phyloP scores from a whole-genome alignment of 176 grass and related monocot genomes.

The Thalia dealbata region DNA sequence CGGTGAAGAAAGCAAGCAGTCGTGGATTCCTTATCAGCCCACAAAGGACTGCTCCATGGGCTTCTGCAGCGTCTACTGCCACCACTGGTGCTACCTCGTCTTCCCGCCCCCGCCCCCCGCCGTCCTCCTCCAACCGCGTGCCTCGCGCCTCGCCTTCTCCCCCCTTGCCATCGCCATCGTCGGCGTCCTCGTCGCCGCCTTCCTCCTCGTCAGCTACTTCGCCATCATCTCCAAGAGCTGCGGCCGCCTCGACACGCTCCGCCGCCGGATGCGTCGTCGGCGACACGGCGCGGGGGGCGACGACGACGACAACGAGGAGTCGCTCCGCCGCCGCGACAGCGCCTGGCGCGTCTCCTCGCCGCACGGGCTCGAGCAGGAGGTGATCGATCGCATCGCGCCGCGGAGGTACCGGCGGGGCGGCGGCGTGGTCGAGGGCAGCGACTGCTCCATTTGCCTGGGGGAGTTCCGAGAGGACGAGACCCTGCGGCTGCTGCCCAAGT shows the following conservation, averaged over 20 bases:
- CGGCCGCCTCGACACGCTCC: neutral
- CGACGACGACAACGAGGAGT: neutral
- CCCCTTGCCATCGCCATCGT: conserved; percentile 7
- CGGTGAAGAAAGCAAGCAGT: neutral
- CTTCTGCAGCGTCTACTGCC: conserved; percentile 9
- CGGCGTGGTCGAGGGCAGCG: neutral
- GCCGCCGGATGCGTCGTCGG: neutral
- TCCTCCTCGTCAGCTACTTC: conserved; percentile 6
- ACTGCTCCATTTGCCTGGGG: conserved; percentile 35
- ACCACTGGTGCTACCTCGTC: neutral
- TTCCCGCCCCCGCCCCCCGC: neutral
- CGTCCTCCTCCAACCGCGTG: neutral
- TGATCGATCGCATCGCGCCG: neutral
- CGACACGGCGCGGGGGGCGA: neutral
- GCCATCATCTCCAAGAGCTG: conserved; percentile 5
- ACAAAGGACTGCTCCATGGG: conserved; percentile 5
- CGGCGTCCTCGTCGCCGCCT: neutral
- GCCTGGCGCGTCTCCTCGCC: neutral
- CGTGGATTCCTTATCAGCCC: neutral
- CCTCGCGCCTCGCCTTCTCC: neutral
- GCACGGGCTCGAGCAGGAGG: neutral
- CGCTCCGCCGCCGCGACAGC: neutral
- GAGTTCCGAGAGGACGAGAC: conserved; percentile 68
- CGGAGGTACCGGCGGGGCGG: neutral
- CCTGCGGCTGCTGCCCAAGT: conserved; percentile 58